phyloP scores from a whole-genome alignment of 345 rosid genomes.

The Crucihimalaya himalaica region DNA sequence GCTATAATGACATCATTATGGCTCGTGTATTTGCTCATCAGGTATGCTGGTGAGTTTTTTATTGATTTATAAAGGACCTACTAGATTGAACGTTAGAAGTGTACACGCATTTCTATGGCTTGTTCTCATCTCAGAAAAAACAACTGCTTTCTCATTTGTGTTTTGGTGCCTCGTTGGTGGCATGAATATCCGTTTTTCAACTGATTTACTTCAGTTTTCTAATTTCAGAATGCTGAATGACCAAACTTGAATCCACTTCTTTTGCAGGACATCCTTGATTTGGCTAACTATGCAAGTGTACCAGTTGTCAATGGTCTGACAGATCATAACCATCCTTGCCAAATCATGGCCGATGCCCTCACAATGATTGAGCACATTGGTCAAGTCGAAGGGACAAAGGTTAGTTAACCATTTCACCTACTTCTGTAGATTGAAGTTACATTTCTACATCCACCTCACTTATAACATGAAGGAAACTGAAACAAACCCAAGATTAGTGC shows the following conservation, averaged over 20 bases:
- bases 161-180: neutral
- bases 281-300: conserved; percentile 80
- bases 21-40: conserved; percentile 97
- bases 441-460: neutral
- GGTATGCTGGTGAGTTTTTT: conserved; percentile 84
- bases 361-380: conserved; percentile 91
- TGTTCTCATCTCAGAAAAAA: neutral
- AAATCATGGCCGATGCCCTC: conserved; percentile 98
- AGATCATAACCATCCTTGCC: conserved; percentile 94
- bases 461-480: neutral
- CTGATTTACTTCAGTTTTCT: neutral
- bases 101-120: neutral
- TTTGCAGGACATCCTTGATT: conserved; percentile 81
- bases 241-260: conserved; percentile 2
- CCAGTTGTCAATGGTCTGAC: conserved; percentile 93
- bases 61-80: neutral
- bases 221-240: neutral
- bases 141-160: neutral
- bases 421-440: neutral
- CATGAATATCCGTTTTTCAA: neutral
- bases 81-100: neutral
- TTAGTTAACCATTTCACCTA: conserved; percentile 25
- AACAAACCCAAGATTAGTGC: neutral
- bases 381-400: conserved; percentile 91
- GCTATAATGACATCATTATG: conserved; percentile 93